Percentiles rank a stretch among this genome's conserved stretches.
phyloP scores from a whole-genome alignment of 2,329 filamentous ascomycete species.

The Chaetomiaceae sp. region DNA sequence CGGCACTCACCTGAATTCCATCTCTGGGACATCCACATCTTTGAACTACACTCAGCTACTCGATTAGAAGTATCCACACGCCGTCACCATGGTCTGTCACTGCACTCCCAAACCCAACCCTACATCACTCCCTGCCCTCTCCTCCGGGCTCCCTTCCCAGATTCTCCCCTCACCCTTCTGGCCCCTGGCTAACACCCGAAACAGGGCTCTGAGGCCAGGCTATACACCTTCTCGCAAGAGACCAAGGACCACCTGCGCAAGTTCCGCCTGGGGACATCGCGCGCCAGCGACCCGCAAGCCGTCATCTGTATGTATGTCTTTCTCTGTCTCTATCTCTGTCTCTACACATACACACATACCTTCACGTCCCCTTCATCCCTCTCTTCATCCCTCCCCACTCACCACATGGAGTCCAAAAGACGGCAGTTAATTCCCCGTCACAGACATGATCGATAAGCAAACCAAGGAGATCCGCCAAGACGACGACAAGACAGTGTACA shows the following conservation, averaged over 20 bases:
- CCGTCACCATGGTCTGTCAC: slow-evolving; percentile 11
- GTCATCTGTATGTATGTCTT: slow-evolving; percentile 76
- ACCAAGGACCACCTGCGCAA: slow-evolving; percentile 88
- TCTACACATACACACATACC: too few species aligned
- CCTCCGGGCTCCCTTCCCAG: too few species aligned
- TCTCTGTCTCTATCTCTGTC: too few species aligned
- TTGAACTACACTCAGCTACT: background rate
- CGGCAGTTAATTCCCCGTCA: background rate
- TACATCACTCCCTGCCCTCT: background rate
- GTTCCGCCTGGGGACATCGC: slow-evolving; percentile 86
- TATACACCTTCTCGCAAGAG: slow-evolving; percentile 89
- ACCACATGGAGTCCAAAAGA: too few species aligned
- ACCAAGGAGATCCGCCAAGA: slow-evolving; percentile 85
- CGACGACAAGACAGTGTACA: slow-evolving; percentile 72
- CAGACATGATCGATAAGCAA: slow-evolving; percentile 81
- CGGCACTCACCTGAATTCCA: too few species aligned
- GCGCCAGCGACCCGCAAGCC: slow-evolving; percentile 80
- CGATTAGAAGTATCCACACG: too few species aligned
- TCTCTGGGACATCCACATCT: too few species aligned
- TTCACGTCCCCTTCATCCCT: too few species aligned
- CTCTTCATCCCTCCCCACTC: too few species aligned
- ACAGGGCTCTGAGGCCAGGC: slow-evolving; percentile 71
- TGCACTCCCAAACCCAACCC: background rate
- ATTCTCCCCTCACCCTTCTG: too few species aligned
- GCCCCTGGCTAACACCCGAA: too few species aligned